Evolutionary conservation across 2,329 filamentous ascomycete species (phyloP).

Genomic region (Thelonectria discophora): DNA sequence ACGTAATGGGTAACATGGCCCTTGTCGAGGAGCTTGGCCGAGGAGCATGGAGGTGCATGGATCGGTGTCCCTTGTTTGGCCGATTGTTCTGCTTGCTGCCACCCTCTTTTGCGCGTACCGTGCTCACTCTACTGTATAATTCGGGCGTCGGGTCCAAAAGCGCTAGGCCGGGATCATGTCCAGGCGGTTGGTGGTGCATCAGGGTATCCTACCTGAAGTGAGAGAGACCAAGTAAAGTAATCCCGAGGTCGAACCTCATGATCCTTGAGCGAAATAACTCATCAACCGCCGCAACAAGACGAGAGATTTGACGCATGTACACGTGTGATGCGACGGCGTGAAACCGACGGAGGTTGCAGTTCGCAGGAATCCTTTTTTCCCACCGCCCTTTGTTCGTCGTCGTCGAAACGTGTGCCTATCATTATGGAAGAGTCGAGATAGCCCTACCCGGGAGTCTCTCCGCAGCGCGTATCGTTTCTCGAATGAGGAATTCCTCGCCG

Average conservation of each 20-base stretch:
- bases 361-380: no score
- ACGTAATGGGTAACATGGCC: constrained; percentile 34
- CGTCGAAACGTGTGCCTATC: neutral
- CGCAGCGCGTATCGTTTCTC: constrained; percentile 8
- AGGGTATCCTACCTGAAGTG: constrained; percentile 17
- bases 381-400: no score
- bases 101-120: constrained; percentile 10
- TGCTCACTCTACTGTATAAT: constrained; percentile 9
- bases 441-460: constrained; percentile 17
- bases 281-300: neutral
- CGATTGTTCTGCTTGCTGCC: no score
- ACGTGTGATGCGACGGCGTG: constrained; percentile 23
- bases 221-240: constrained; percentile 10
- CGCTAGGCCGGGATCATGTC: constrained; percentile 16
- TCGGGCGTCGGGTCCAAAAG: constrained; percentile 10
- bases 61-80: constrained; percentile 27
- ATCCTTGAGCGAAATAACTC: constrained; percentile 21
- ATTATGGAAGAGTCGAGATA: neutral
- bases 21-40: constrained; percentile 20
- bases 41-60: constrained; percentile 28
- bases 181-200: constrained; percentile 15
- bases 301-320: constrained; percentile 16
- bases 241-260: constrained; percentile 22
- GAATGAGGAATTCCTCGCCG: neutral
- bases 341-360: constrained; percentile 17